Evolutionary conservation across 2,329 filamentous ascomycete species (phyloP).

Genomic region (Colletotrichum lupini): DNA sequence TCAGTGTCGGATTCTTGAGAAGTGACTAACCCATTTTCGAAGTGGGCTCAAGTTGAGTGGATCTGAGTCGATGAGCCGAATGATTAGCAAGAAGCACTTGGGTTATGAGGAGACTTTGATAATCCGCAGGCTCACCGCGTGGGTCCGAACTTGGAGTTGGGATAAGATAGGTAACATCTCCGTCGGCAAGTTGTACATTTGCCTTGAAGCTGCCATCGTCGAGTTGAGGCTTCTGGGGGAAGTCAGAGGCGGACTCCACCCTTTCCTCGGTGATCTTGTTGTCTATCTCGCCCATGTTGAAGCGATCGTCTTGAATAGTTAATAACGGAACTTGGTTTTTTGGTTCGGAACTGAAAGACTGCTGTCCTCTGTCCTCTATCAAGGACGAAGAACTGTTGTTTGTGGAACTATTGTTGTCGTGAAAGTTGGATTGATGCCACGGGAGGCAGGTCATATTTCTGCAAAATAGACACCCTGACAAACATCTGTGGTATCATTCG

Average conservation of each 20-base stretch:
- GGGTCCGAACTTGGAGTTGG: conserved; percentile 48
- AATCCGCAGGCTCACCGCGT: conserved; percentile 31
- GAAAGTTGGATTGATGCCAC: neutral
- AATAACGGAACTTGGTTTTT: neutral
- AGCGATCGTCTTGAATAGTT: fast-evolving
- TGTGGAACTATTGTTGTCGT: neutral
- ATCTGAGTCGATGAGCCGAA: neutral
- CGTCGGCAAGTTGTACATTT: conserved; percentile 43
- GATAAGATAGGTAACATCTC: conserved; percentile 45
- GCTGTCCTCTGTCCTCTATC: neutral
- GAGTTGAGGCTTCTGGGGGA: neutral
- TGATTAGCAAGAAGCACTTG: neutral
- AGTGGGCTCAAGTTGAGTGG: conserved; percentile 19
- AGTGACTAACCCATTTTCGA: conserved; percentile 12
- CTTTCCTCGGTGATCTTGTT: conserved; percentile 21
- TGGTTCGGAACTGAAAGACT: neutral
- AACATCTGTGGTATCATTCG: conserved; percentile 3
- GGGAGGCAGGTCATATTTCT: conserved; percentile 20
- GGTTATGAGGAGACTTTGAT: neutral
- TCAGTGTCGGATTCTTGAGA: neutral
- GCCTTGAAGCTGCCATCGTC: conserved; percentile 24
- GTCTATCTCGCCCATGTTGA: conserved; percentile 15
- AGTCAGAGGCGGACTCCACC: conserved; percentile 14
- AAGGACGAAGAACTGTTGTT: neutral
- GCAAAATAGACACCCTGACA: conserved; percentile 2